These are phyloP conservation scores for Funneliformis geosporum DNA, from an alignment of 192 early-diverging fungal genomes.

Conservation along the genomic window DNA sequence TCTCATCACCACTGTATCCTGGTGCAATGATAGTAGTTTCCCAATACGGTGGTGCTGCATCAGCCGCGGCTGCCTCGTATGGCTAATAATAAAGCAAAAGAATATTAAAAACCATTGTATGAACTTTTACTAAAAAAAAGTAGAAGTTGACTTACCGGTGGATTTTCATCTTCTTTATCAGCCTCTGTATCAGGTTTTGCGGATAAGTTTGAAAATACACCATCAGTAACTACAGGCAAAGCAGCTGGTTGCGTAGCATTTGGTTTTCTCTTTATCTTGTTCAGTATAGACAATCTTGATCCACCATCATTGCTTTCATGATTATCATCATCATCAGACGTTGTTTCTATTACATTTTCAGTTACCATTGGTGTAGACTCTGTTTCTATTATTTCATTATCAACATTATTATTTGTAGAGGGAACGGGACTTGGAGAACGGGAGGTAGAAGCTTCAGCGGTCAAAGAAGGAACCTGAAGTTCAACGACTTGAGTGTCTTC, in stretches of 20 bases:
- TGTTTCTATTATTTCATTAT: slow-evolving; percentile 19
- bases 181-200: slow-evolving; percentile 57
- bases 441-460: neutral
- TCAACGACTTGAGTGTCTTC: slow-evolving; percentile 27
- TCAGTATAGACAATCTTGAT: slow-evolving; percentile 16
- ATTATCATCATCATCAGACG: neutral
- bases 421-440: slow-evolving; percentile 5
- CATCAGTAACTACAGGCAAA: slow-evolving; percentile 47
- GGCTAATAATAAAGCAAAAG: slow-evolving; percentile 25
- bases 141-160: slow-evolving; percentile 54
- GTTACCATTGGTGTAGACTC: slow-evolving; percentile 27
- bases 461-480: slow-evolving; percentile 13
- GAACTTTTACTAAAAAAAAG: slow-evolving; percentile 40
- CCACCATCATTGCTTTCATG: slow-evolving; percentile 5
- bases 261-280: slow-evolving; percentile 13
- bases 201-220: slow-evolving; percentile 59
- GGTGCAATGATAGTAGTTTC: slow-evolving; percentile 76
- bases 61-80: slow-evolving; percentile 78
- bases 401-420: neutral
- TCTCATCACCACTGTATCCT: slow-evolving; percentile 75
- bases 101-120: slow-evolving; percentile 33
- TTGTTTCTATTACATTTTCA: neutral
- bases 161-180: slow-evolving; percentile 52
- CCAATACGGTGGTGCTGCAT: slow-evolving; percentile 75
- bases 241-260: slow-evolving; percentile 31